A percentile compares a stretch with the other conserved stretches of the same genome.
phyloP scores from a whole-genome alignment of 768 basidiomycete species.

The Chalciporus piperatus region DNA sequence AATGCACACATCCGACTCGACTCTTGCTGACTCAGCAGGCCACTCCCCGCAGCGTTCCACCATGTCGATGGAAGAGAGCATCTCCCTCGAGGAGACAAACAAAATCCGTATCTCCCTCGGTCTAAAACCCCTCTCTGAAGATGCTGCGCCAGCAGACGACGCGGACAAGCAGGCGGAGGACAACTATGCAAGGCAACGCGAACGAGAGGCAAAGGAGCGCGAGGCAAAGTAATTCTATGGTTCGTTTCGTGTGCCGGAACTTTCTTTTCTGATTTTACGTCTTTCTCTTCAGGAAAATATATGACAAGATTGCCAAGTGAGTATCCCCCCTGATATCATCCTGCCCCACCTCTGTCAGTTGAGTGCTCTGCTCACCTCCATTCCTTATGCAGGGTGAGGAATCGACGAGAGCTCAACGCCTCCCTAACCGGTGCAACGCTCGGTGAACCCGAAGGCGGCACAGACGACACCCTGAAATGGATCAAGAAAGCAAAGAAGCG shows the following conservation, averaged over 20 bases:
- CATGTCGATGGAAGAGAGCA: conserved; percentile 81
- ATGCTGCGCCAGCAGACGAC: conserved; percentile 63
- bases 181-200: conserved; percentile 76
- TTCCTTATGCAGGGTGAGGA: conserved; percentile 76
- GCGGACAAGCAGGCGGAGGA: conserved; percentile 83
- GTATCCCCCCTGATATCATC: conserved; percentile 42
- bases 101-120: conserved; percentile 93
- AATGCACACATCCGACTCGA: not conserved
- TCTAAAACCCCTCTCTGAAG: conserved; percentile 89
- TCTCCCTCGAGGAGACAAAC: conserved; percentile 93
- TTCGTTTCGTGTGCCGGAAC: conserved; percentile 14
- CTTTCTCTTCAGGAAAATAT: conserved; percentile 52
- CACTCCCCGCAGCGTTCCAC: conserved; percentile 10
- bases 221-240: conserved; percentile 66
- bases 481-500: conserved; percentile 87
- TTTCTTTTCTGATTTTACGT: conserved; percentile 20
- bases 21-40: conserved; percentile 10
- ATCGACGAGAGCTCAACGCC: conserved; percentile 87
- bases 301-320: conserved; percentile 86
- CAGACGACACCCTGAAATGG: conserved; percentile 85
- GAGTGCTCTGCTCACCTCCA: conserved; percentile 37
- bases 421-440: conserved; percentile 92
- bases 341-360: not conserved
- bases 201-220: conserved; percentile 64
- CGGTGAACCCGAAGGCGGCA: conserved; percentile 78